Conservation (phyloP, 257 asterid species). For the Nicotiana benthamiana region DNA sequence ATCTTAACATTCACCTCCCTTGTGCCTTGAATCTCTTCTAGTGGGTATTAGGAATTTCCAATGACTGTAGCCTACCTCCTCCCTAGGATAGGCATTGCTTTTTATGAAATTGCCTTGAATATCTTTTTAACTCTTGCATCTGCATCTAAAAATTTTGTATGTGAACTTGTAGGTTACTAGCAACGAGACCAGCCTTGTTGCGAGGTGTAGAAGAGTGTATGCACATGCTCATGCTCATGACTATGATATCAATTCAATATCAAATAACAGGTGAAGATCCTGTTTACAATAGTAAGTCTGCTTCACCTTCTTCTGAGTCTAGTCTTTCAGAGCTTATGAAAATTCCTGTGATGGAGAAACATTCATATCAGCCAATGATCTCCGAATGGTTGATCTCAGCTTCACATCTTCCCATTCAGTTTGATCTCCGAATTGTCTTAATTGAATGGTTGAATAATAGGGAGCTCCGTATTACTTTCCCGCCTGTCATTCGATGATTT, state of each 20-base stretch:
- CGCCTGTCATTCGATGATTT: no score
- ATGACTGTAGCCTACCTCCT: neutral
- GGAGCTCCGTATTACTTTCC: no score
- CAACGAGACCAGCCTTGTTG: slow-evolving; percentile 76
- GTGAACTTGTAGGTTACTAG: slow-evolving; percentile 50
- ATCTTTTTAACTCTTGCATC: neutral
- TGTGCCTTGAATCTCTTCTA: neutral
- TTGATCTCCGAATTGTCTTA: no score
- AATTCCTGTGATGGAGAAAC: slow-evolving; percentile 75
- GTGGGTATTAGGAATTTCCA: neutral
- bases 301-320: neutral
- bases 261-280: slow-evolving; percentile 77
- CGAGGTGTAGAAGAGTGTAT: slow-evolving; percentile 91
- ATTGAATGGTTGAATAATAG: no score
- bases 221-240: slow-evolving; percentile 99
- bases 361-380: slow-evolving; percentile 98
- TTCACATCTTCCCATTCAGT: no score
- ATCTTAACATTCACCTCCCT: neutral
- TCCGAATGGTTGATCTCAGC: no score
- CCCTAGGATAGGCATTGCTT: neutral
- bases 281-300: neutral
- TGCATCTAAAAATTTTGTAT: neutral
- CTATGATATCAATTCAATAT: slow-evolving; percentile 97
- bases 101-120: neutral
- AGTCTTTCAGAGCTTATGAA: slow-evolving; percentile 4